Conservation (phyloP, 208 protist genomes). For the Vickermania ingenoplastis region DNA sequence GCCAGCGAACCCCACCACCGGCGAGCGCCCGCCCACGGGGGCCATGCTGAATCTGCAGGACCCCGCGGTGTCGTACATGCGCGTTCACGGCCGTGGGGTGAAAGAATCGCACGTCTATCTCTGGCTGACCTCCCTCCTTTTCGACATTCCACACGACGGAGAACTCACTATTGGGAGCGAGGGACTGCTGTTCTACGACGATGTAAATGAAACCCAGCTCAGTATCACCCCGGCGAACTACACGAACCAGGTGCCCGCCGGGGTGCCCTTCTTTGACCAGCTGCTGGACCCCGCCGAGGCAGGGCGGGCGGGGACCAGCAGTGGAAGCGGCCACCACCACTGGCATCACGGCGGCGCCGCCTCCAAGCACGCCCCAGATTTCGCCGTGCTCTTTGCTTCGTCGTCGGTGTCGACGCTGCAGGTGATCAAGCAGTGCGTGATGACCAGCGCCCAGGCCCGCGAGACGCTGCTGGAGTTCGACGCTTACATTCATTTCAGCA, state of each 20-base stretch:
- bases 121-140: not conserved
- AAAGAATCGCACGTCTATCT: not conserved
- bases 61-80: not conserved
- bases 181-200: not conserved
- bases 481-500: slow-evolving; percentile 32
- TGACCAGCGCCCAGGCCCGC: slow-evolving; percentile 13
- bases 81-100: not conserved
- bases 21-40: too few species aligned
- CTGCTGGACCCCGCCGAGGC: not conserved
- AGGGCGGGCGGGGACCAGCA: not conserved
- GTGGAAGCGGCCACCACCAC: not conserved
- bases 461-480: slow-evolving; percentile 18
- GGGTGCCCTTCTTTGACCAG: not conserved
- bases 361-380: not conserved
- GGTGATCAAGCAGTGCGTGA: slow-evolving; percentile 23
- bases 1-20: not conserved
- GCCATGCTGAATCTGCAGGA: not conserved
- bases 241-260: not conserved
- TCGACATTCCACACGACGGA: not conserved
- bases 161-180: not conserved
- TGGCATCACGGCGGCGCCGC: not conserved
- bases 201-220: not conserved
- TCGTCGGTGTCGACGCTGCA: not conserved
- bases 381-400: not conserved
- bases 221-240: not conserved